Evolutionary conservation across 2,329 filamentous ascomycete genomes (phyloP).

Genomic region (Alternaria brassicae): DNA sequence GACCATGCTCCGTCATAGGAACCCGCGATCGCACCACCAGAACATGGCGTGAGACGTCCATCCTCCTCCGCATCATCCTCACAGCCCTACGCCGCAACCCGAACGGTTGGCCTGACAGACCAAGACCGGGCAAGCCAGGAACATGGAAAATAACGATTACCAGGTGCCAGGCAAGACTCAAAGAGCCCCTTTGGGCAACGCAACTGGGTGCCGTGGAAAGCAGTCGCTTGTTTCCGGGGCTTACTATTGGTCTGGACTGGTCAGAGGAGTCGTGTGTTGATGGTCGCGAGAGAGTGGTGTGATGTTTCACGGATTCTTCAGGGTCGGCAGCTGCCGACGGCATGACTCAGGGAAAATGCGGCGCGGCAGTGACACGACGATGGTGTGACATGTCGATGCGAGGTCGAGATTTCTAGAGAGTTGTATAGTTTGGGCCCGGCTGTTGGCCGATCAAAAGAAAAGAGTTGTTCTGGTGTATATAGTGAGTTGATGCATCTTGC

Average conservation of each 20-base stretch:
- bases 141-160: neutral
- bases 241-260: neutral
- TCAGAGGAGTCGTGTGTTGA: neutral
- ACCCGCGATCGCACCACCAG: slow-evolving; percentile 6
- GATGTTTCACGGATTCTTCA: slow-evolving; percentile 15
- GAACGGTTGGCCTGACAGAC: slow-evolving; percentile 12
- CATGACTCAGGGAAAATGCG: slow-evolving; percentile 12
- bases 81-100: neutral
- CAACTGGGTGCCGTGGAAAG: neutral
- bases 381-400: slow-evolving; percentile 9
- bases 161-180: neutral
- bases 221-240: slow-evolving; percentile 11
- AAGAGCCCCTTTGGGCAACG: slow-evolving; percentile 1
- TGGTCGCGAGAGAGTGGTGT: slow-evolving; percentile 37
- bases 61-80: neutral
- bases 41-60: slow-evolving; percentile 2
- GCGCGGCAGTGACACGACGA: neutral
- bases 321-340: slow-evolving; percentile 31
- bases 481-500: neutral
- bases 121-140: neutral
- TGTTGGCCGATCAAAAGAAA: neutral
- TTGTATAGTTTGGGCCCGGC: neutral
- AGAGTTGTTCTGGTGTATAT: neutral
- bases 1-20: neutral
- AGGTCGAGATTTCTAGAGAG: neutral